Percentiles rank a stretch among this genome's conserved stretches.
phyloP scores from a whole-genome alignment of 164 flowering plant genomes.

The Vitis rotundifolia region DNA sequence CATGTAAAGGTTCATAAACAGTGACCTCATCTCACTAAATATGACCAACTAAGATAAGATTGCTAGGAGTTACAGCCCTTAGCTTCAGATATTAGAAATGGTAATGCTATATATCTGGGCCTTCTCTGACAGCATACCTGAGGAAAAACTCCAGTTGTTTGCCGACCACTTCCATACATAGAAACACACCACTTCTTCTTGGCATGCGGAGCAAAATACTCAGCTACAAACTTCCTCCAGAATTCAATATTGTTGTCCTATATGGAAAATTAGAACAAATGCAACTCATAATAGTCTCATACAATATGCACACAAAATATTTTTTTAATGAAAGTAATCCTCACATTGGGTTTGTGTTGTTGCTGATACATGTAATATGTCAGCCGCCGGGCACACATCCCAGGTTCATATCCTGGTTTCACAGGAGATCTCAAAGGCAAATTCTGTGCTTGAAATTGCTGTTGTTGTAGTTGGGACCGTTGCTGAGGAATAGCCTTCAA shows the following conservation, averaged over 20 bases:
- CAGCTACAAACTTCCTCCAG: slow-evolving; percentile 97
- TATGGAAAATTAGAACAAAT: slow-evolving; percentile 11
- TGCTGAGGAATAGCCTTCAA: slow-evolving; percentile 75
- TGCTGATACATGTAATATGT: slow-evolving; percentile 91
- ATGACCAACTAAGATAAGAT: slow-evolving; percentile 1
- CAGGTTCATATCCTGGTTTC: slow-evolving; percentile 84
- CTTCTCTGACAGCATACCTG: slow-evolving; percentile 58
- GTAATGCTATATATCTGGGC: background rate
- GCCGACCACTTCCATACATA: slow-evolving; percentile 93
- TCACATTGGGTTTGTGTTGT: slow-evolving; percentile 86
- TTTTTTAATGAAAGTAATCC: slow-evolving; percentile 13
- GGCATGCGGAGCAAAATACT: slow-evolving; percentile 93
- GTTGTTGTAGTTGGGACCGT: slow-evolving; percentile 56
- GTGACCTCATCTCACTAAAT: background rate
- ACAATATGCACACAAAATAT: background rate
- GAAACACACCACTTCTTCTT: slow-evolving; percentile 99
- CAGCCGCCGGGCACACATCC: slow-evolving; percentile 86
- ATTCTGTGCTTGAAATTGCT: slow-evolving; percentile 68
- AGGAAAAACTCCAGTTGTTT: slow-evolving; percentile 96
- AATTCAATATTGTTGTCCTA: slow-evolving; percentile 97
- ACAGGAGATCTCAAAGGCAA: slow-evolving; percentile 60
- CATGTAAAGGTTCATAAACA: background rate
- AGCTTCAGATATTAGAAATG: background rate
- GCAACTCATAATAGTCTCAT: slow-evolving; percentile 5
- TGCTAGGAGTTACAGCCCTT: background rate